Percentiles rank a stretch among this genome's conserved stretches.
Conservation (phyloP, 805 yeast genomes). For the Saccharomyces paradoxus region DNA sequence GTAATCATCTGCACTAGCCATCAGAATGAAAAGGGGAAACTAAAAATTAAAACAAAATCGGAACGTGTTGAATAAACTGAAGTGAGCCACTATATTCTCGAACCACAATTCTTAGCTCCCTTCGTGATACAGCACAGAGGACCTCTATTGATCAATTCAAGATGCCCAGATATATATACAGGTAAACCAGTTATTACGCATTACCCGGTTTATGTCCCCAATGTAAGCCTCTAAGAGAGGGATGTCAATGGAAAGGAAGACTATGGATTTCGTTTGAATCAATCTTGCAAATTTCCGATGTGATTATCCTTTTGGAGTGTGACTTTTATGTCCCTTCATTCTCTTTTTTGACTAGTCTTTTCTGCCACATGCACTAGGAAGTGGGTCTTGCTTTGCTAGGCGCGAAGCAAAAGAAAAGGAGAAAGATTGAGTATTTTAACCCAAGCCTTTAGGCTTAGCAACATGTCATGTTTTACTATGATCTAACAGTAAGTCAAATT, state of each 20-base stretch:
- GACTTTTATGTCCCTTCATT: neutral
- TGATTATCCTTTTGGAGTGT: neutral
- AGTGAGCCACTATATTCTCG: neutral
- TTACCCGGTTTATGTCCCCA: neutral
- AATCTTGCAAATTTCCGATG: neutral
- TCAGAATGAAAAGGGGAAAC: neutral
- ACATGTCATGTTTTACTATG: neutral
- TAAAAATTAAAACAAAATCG: neutral
- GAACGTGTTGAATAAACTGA: neutral
- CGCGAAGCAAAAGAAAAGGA: neutral
- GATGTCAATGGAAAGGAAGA: neutral
- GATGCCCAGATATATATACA: neutral
- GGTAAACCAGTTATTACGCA: neutral
- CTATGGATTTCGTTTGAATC: neutral
- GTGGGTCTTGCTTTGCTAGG: neutral
- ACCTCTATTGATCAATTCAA: neutral
- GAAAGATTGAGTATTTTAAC: neutral
- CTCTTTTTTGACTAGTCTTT: neutral
- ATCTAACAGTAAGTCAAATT: neutral
- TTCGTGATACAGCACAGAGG: neutral
- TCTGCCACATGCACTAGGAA: neutral
- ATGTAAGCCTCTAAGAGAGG: neutral
- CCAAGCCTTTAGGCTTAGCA: neutral
- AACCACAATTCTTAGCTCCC: neutral
- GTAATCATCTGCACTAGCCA: conserved; percentile 6